Base-by-base conservation (phyloP, 2,329 filamentous ascomycete genomes). In the Metarhizium sp. region DNA sequence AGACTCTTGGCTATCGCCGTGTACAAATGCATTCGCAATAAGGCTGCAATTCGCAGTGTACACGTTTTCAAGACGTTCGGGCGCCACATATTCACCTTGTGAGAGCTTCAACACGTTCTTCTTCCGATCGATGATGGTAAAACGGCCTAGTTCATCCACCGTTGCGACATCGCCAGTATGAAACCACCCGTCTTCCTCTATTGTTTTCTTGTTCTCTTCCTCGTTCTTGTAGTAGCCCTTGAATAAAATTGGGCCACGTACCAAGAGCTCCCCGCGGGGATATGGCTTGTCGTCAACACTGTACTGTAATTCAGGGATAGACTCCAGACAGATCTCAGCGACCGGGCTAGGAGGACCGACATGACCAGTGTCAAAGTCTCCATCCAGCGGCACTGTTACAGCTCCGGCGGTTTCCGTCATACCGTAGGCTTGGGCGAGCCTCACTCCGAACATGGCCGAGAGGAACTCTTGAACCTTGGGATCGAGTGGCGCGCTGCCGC, bases 41-140 rank as follows among this genome's bases (percentile, higher is more conserved):
- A 92, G 85, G 60, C 82, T 86, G 59, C 85, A 85, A 73, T 87
- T 90, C 59, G 88, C 90, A 59, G 95, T 78, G 71, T 92, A 95
- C 36, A 96, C 87, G 69, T 96, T 96, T 77, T 97, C 94, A 67
- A 99, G 90, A 55, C 92, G 89, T 75, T 99, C 94, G 14, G 92
- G 94, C 1, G 92, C 96, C 65, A 97, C 90, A 74, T 99, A 97
- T 75, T 99, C 94, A 70, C 94, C 94, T 72, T 97, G 92, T 0
- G 92, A 86, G 54, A 97, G 83, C 80, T 99, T 99, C 68, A 99
- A 84, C 18, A 97, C 90, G 73, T 97, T 97, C 87, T 99, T 99
- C 74, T 90, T 86, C 64, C 94, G 91, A 72, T 99, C 94, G 64
- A 99, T 87, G 71, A 99, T 95, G 71, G 82, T 85, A 77, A 97